Evolutionary conservation across 2,329 filamentous ascomycete genomes (phyloP), one percentile per base, ranked within the genome.

Genomic region (Myotisia sp.): DNA sequence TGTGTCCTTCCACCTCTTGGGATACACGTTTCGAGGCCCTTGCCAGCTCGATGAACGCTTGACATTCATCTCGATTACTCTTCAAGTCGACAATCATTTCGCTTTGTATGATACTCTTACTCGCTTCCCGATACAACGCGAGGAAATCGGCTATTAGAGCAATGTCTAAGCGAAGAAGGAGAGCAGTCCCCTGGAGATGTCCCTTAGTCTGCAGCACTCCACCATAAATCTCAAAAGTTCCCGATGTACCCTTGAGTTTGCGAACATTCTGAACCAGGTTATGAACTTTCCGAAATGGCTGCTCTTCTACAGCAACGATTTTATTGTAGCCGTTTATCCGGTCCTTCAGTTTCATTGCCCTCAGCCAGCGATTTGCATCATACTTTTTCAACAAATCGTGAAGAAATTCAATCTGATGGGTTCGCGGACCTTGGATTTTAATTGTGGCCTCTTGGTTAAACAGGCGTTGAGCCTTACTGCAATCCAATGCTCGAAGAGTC

Each of bases 81-180:
- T 42, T 26, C n/a, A 65, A 44, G 31, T 62, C 36, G 19, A 60
- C 27, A 16, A n/a, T 29, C 13, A 45, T n/a, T 2, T 37, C 6
- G 33, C n/a, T 19, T 12, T 13, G 19, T 22, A 5, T n/a, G 21
- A 8, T 12, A 13, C 13, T 18, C n/a, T 24, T 24, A n/a, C 22
- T 7, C n/a, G n/a, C n/a, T n/a, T n/a, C n/a, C n/a, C n/a, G n/a
- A n/a, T n/a, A n/a, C 22, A 53, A 37, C 13, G 33, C 39, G 12
- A 62, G 36, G 20, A 66, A 53, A 41, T 71, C 66, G 0, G 53
- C 48, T 1, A 74, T 38, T 6, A 72, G 51, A 3, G 55, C 35
- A 1, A 67, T 46, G 24, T 74, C 65, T 37, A 66, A 67, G 6
- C 63, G 62, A 2, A 74, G 43, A 1, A 59, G 46, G 2, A 76